These are phyloP conservation scores for Apophysomyces trapeziformis DNA, from an alignment of 371 early-diverging fungal genomes.

Conservation along the genomic window DNA sequence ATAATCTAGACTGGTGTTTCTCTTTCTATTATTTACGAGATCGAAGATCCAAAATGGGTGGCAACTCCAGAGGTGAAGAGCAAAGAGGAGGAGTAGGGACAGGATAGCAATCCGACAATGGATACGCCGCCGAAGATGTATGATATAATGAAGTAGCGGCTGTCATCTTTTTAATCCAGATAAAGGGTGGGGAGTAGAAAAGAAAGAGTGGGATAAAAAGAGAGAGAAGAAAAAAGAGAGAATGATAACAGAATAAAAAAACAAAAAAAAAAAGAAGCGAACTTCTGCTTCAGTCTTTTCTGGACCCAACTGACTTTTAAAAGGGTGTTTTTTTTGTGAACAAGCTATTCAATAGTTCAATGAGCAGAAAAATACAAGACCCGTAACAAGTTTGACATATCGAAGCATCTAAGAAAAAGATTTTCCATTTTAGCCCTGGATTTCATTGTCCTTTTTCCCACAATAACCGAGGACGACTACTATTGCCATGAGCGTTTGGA, in stretches of 20 bases:
- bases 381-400: neutral
- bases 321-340: conserved; percentile 2
- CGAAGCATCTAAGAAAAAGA: neutral
- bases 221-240: neutral
- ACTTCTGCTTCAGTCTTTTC: conserved; percentile 11
- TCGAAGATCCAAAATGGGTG: conserved; percentile 26
- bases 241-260: conserved; percentile 1
- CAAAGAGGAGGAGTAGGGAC: conserved; percentile 25
- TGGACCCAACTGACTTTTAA: conserved; percentile 10
- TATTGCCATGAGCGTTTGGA: too few species aligned
- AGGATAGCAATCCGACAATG: conserved; percentile 13
- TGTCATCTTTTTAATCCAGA: neutral
- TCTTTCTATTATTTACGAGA: neutral
- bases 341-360: neutral
- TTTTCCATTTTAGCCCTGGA: neutral
- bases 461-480: neutral
- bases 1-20: neutral
- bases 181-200: neutral
- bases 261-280: neutral
- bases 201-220: neutral
- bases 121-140: conserved; percentile 5
- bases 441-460: conserved; percentile 5
- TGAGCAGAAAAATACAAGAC: neutral
- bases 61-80: conserved; percentile 23
- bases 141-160: conserved; percentile 5